Conservation (phyloP, 106 monocot species). For the Posidonia australis region DNA sequence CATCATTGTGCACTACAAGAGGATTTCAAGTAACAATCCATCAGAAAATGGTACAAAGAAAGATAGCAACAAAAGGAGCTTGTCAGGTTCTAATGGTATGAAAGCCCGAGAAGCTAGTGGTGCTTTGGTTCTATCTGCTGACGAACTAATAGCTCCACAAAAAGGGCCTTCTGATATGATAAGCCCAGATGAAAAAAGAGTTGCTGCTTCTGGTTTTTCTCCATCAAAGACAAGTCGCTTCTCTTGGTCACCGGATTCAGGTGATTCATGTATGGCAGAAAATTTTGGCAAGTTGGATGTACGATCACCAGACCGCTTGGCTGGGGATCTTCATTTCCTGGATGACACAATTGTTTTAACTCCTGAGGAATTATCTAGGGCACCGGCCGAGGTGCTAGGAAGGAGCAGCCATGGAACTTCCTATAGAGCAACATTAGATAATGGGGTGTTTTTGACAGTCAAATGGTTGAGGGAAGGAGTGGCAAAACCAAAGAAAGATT, state of each 20-base stretch:
- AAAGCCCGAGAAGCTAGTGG: constrained; percentile 31
- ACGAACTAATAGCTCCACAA: constrained; percentile 41
- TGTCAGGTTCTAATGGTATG: constrained; percentile 9
- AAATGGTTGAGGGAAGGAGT: constrained; percentile 97
- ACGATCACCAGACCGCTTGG: constrained; percentile 65
- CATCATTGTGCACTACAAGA: constrained; percentile 47
- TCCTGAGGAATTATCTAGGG: constrained; percentile 81
- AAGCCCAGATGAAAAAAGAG: constrained; percentile 48
- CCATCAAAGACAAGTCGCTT: constrained; percentile 64
- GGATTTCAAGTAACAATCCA: constrained; percentile 32
- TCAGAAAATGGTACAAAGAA: constrained; percentile 39
- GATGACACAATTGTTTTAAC: constrained; percentile 87
- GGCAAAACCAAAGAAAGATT: constrained; percentile 91
- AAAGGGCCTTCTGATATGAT: constrained; percentile 54
- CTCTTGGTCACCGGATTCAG: constrained; percentile 85
- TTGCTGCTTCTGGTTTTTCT: constrained; percentile 38
- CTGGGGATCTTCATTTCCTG: constrained; percentile 81
- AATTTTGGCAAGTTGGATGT: constrained; percentile 55
- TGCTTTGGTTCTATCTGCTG: constrained; percentile 48
- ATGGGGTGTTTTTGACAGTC: constrained; percentile 81
- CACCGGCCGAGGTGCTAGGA: constrained; percentile 87
- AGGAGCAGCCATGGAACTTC: constrained; percentile 98
- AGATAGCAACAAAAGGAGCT: constrained; percentile 23
- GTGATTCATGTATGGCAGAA: constrained; percentile 39
- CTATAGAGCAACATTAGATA: constrained; percentile 80